A percentile compares a stretch with the other conserved stretches of the same genome.
These are phyloP conservation scores for Paramecium caudatum DNA, from an alignment of 73 alveolate genomes.

Conservation along the genomic window DNA sequence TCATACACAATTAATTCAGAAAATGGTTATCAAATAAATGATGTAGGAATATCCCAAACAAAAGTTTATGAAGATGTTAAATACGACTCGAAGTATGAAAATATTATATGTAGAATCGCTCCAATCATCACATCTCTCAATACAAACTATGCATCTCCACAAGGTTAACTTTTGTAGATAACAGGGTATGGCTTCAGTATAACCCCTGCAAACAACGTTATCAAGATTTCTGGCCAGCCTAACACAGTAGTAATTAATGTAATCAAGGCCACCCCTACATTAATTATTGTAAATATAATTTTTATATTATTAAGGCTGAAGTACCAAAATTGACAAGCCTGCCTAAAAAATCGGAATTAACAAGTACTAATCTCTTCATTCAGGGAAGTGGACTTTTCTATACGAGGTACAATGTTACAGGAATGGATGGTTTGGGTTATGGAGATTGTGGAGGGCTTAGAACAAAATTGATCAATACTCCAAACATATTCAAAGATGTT, in stretches of 20 bases:
- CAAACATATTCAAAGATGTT: background rate
- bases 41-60: background rate
- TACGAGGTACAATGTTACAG: constrained; percentile 43
- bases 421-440: too few relatives aligned
- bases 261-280: background rate
- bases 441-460: background rate
- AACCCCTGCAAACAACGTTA: background rate
- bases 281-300: too few relatives aligned
- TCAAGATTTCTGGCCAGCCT: constrained; percentile 6
- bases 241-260: background rate
- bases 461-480: background rate
- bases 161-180: constrained; percentile 5
- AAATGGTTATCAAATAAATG: constrained; percentile 35
- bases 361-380: background rate
- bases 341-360: background rate
- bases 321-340: background rate
- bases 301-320: background rate
- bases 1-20: background rate
- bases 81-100: constrained; percentile 9
- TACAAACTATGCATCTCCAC: constrained; percentile 26
- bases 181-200: constrained; percentile 31
- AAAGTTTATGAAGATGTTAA: background rate
- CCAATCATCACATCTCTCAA: background rate
- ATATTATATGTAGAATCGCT: background rate
- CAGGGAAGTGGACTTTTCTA: constrained; percentile 42